Percentiles rank a stretch among this genome's conserved stretches.
These are phyloP conservation scores for Cochlearia excelsa DNA, from an alignment of 345 rosid genomes.

Conservation along the genomic window DNA sequence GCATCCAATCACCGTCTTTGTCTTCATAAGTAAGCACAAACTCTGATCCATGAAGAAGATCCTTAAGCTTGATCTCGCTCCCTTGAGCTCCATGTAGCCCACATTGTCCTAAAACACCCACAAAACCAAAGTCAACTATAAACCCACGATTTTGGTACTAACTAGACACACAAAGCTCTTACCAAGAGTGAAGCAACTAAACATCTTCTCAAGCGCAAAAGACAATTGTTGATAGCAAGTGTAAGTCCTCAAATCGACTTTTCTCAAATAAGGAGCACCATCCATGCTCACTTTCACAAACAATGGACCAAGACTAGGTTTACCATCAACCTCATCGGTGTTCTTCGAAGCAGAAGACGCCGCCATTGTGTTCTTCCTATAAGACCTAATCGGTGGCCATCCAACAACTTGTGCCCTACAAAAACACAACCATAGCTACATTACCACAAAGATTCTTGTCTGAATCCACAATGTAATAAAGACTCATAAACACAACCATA, in stretches of 20 bases:
- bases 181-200: conserved; percentile 88
- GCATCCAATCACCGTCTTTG: conserved; percentile 95
- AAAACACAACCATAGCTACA: neutral
- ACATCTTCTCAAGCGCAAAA: conserved; percentile 90
- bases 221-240: conserved; percentile 69
- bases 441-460: neutral
- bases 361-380: conserved; percentile 71
- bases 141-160: neutral
- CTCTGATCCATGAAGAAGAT: conserved; percentile 85
- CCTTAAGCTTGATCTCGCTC: conserved; percentile 68
- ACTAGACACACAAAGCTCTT: conserved; percentile 21
- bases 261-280: conserved; percentile 90
- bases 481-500: conserved; percentile 8
- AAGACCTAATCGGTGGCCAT: conserved; percentile 91
- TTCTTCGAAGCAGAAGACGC: conserved; percentile 62
- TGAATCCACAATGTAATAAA: too few relatives aligned
- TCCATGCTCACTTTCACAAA: conserved; percentile 95
- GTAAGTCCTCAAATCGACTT: conserved; percentile 75
- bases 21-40: conserved; percentile 87
- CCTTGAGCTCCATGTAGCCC: conserved; percentile 61
- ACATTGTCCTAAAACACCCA: conserved; percentile 58
- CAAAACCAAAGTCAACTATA: neutral
- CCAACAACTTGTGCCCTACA: conserved; percentile 92
- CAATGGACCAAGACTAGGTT: conserved; percentile 63
- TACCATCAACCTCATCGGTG: conserved; percentile 86